These are phyloP conservation scores for Cystofilobasidium ferigula DNA, from an alignment of 768 basidiomycete genomes.

Conservation along the genomic window DNA sequence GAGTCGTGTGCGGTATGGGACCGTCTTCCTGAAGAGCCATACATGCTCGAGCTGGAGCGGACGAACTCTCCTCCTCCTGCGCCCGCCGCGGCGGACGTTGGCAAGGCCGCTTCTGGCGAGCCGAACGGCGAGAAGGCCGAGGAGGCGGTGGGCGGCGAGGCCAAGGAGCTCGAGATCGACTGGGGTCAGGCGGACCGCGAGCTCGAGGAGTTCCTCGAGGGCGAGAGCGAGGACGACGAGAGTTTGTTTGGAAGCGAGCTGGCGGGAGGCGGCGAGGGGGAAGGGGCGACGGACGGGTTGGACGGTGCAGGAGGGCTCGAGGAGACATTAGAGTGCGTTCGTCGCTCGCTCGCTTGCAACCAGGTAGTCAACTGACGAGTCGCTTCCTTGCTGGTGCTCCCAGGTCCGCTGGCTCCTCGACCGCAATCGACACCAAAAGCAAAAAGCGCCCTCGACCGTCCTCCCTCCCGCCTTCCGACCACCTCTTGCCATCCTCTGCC, in stretches of 20 bases:
- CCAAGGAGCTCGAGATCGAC: conserved; percentile 30
- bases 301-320: no score
- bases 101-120: background rate
- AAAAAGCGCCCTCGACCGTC: conserved; percentile 1
- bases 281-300: conserved; percentile 30
- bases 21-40: conserved; percentile 46
- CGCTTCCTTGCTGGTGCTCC: no score
- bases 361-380: no score
- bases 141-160: conserved; percentile 72
- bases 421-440: no score
- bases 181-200: conserved; percentile 35
- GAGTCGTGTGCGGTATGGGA: conserved; percentile 65
- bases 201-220: conserved; percentile 33
- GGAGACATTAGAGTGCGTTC: no score
- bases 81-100: background rate
- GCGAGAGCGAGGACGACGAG: conserved; percentile 24
- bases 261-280: conserved; percentile 32
- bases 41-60: background rate
- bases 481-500: background rate
- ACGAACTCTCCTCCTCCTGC: background rate
- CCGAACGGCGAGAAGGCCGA: conserved; percentile 38
- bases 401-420: background rate
- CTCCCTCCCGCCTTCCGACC: background rate
- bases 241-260: conserved; percentile 51
- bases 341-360: no score